phyloP scores from a whole-genome alignment of 345 rosid genomes.

The Dipteronia dyeriana region DNA sequence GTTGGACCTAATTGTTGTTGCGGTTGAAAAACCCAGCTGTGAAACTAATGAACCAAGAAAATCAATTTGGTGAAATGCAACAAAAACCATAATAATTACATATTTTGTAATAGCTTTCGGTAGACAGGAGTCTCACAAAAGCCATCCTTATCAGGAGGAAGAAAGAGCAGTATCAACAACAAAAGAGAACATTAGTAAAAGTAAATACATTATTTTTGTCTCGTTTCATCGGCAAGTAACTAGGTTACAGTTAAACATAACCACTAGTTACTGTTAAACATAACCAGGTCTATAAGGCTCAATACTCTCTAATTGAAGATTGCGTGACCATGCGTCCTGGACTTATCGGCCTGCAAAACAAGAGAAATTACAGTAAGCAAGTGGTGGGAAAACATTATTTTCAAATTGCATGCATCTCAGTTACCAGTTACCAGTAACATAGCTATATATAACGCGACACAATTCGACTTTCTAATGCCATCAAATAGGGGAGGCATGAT shows the following conservation, averaged over 20 bases:
- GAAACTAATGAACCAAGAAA: not conserved
- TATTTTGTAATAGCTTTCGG: not conserved
- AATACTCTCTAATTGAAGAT: conserved; percentile 35
- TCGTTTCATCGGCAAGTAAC: not conserved
- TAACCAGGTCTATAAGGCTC: not conserved
- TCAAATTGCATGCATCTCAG: not conserved
- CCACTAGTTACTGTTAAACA: not conserved
- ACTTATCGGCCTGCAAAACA: conserved; percentile 60
- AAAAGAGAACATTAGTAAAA: not conserved
- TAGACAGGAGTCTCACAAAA: not conserved
- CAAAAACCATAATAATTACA: conserved; percentile 21
- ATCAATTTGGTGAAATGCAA: not conserved
- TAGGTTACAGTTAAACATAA: not conserved
- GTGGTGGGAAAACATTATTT: not conserved
- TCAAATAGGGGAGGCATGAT: not conserved
- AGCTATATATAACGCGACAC: not conserved
- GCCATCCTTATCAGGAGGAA: not conserved
- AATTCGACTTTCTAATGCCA: not conserved
- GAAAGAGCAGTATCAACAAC: not conserved
- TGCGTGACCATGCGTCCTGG: conserved; percentile 32
- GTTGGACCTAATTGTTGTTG: too few species aligned
- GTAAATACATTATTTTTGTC: not conserved
- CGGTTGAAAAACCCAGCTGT: not conserved
- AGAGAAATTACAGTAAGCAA: not conserved
- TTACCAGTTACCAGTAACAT: too few species aligned